Conservation (phyloP, 169 alveolate genomes). For the Amoebophrya sp. region DNA sequence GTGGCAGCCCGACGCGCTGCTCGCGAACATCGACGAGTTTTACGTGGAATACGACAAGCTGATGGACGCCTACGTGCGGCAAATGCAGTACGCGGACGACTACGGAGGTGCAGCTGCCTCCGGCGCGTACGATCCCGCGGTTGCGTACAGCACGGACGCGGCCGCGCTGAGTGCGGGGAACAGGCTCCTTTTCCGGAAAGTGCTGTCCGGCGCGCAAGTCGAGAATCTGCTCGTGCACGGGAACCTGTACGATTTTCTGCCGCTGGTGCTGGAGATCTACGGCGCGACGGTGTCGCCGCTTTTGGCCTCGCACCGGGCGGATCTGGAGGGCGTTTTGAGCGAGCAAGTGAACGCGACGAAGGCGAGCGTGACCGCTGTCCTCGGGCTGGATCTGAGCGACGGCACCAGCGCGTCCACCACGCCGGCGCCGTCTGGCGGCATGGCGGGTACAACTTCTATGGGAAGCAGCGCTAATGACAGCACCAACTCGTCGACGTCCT, state of each 20-base stretch:
- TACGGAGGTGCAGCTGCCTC: no score
- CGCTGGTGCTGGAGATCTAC: background rate
- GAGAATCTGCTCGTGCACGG: background rate
- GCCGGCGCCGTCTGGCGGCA: no score
- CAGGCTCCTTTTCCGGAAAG: background rate
- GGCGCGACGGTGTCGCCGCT: background rate
- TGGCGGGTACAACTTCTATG: no score
- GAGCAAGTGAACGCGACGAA: background rate
- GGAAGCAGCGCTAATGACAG: no score
- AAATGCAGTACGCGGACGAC: background rate
- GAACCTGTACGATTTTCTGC: background rate
- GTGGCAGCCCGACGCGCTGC: background rate
- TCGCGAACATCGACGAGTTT: background rate
- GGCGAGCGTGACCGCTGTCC: no score
- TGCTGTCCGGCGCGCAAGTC: background rate
- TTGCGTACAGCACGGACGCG: no score
- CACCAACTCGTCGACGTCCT: no score
- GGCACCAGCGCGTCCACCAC: no score
- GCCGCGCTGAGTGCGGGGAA: no score
- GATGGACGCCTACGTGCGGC: no score
- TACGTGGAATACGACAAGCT: background rate
- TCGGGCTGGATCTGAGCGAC: no score
- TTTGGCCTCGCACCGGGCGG: background rate
- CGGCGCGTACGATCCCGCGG: no score
- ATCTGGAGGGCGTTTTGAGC: background rate